Evolutionary conservation across 177 flowering plant genomes (phyloP), one percentile per base, ranked within the genome.

Genomic region (Vitis hybrid): DNA sequence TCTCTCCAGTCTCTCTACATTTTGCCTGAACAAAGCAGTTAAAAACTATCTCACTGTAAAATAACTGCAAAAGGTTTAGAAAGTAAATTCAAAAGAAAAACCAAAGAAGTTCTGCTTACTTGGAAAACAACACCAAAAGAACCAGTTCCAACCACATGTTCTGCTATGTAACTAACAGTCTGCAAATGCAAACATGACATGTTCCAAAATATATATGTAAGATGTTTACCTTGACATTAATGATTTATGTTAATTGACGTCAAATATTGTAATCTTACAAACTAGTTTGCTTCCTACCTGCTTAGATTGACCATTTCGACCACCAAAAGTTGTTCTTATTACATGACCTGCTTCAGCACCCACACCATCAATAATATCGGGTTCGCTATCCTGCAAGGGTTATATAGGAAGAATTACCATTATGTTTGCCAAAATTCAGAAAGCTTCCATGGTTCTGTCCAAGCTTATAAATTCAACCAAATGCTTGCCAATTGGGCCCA

Each of bases 111-210:
- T 66, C 62, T 58, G 52, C 74, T 77, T 81, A 94, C 99, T 85
- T 94, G 99, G 68, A 81, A 89, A 71, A 94, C 99, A 68, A 88
- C 93, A 73, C 99, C 99, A 81, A 94, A 94, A 48, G 99, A 94
- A 70, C 99, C 99, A 50, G 98, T 94, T 68, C 99, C 99, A 79
- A 94, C 90, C 72, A 94, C 99, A 83, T 91, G 99, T 68, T 94
- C 99, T 51, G 97, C 87, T 60, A 94, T 93, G 82, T 94, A 94
- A 79, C 91, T 91, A 55, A 90, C 68, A 12, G 72, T 81, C 99
- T 94, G 92, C 50, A 62, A 66, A 76, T 50, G 55, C 73, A 75
- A 75, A 55, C 18, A 60, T 40, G 45, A 40, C 45, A 40, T 4
- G 45, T 40, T 40, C 45, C 45, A 40, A 40, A 40, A 40, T 17